Conservation (phyloP, 768 basidiomycete species). For the Russula foetens region DNA sequence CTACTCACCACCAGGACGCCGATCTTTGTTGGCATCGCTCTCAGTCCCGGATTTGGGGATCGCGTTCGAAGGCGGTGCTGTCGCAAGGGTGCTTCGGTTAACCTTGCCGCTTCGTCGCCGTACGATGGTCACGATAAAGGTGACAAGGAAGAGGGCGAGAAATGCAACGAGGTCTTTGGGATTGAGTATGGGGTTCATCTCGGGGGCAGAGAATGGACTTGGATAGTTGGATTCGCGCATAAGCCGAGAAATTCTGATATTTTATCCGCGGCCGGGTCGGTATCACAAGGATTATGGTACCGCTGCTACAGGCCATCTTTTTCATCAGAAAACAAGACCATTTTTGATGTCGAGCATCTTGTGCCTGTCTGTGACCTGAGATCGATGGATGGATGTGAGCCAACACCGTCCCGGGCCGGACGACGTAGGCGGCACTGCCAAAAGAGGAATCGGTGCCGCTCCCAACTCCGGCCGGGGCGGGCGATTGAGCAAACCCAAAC, state of each 20-base stretch:
- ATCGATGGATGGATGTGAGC: no score
- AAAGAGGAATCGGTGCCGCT: not conserved
- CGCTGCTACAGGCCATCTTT: no score
- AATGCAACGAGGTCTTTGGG: not conserved
- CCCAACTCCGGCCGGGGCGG: not conserved
- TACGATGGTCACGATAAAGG: not conserved
- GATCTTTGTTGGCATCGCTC: constrained; percentile 19
- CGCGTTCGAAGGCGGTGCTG: not conserved
- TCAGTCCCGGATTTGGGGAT: not conserved
- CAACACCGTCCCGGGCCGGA: no score
- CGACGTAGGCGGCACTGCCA: not conserved
- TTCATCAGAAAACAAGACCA: not conserved
- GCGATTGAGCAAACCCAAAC: not conserved
- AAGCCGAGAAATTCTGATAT: no score
- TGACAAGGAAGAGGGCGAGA: not conserved
- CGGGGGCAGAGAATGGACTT: no score
- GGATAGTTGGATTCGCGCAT: no score
- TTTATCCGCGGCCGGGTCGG: not conserved
- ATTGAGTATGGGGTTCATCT: not conserved
- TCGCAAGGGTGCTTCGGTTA: not conserved
- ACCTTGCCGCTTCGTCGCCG: not conserved
- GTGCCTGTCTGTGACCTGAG: no score
- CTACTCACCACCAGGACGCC: constrained; percentile 23
- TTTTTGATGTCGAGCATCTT: no score
- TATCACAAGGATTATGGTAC: no score